These are phyloP conservation scores for Colletotrichum gloeosporioides DNA, from an alignment of 2,329 filamentous ascomycete genomes.

Conservation along the genomic window DNA sequence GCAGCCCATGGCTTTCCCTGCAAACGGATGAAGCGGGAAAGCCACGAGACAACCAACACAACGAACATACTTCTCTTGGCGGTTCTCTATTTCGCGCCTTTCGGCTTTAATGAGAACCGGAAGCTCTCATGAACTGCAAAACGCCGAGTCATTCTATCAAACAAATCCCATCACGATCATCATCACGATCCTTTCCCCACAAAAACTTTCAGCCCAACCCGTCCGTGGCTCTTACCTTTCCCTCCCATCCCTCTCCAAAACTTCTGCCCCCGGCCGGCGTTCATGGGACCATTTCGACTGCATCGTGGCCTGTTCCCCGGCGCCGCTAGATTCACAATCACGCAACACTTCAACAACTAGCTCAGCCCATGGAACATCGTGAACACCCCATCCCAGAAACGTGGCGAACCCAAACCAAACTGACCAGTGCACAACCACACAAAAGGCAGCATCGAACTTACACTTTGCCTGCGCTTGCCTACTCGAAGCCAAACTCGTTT, in stretches of 20 bases:
- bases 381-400: background rate
- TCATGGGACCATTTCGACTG: background rate
- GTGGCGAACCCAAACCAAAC: background rate
- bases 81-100: background rate
- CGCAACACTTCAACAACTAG: background rate
- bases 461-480: background rate
- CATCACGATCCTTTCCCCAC: background rate
- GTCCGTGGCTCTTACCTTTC: background rate
- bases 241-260: background rate
- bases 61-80: background rate
- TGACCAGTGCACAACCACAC: background rate
- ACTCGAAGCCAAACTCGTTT: background rate
- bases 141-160: background rate
- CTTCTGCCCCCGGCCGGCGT: background rate
- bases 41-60: background rate
- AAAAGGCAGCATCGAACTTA: background rate
- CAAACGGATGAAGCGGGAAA: conserved; percentile 14
- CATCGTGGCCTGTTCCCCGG: background rate
- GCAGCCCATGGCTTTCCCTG: background rate
- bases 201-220: background rate
- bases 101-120: background rate
- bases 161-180: background rate
- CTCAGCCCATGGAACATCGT: background rate
- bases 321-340: background rate
- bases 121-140: background rate